These are phyloP conservation scores for Fraxinus excelsior DNA, from an alignment of 257 asterid species.

Conservation along the genomic window DNA sequence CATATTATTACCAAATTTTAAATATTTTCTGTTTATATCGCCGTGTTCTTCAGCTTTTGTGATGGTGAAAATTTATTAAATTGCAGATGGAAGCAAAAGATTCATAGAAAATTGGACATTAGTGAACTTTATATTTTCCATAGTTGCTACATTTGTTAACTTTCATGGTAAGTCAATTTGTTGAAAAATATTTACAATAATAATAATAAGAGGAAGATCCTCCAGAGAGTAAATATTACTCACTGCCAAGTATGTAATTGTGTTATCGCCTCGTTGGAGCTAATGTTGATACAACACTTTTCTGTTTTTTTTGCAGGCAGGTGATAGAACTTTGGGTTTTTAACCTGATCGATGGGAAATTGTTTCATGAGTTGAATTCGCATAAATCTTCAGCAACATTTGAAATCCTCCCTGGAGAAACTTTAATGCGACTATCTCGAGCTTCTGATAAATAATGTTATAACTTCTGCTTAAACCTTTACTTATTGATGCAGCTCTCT, in stretches of 20 bases:
- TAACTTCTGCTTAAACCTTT: neutral
- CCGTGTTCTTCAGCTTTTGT: no score
- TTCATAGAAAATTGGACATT: no score
- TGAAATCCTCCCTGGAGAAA: conserved; percentile 59
- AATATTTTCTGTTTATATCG: no score
- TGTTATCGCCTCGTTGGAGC: no score
- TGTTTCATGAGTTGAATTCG: conserved; percentile 49
- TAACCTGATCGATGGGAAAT: conserved; percentile 44
- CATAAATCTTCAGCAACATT: conserved; percentile 49
- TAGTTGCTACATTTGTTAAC: neutral
- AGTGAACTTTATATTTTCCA: neutral
- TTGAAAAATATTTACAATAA: no score
- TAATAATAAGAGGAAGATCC: neutral
- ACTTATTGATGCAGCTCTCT: neutral
- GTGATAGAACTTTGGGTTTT: conserved; percentile 57
- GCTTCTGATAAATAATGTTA: neutral
- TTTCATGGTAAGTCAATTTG: neutral
- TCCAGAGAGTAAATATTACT: neutral
- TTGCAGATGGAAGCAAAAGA: neutral
- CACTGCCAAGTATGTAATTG: neutral
- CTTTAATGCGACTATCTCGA: conserved; percentile 28
- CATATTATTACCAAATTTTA: neutral
- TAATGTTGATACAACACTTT: no score
- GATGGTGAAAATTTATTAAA: neutral
- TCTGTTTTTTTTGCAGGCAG: conserved; percentile 25